Evolutionary conservation across 495 filamentous ascomycete genomes (phyloP), one percentile per base, ranked within the genome.

Genomic region (Podospora pseudoanserina): DNA sequence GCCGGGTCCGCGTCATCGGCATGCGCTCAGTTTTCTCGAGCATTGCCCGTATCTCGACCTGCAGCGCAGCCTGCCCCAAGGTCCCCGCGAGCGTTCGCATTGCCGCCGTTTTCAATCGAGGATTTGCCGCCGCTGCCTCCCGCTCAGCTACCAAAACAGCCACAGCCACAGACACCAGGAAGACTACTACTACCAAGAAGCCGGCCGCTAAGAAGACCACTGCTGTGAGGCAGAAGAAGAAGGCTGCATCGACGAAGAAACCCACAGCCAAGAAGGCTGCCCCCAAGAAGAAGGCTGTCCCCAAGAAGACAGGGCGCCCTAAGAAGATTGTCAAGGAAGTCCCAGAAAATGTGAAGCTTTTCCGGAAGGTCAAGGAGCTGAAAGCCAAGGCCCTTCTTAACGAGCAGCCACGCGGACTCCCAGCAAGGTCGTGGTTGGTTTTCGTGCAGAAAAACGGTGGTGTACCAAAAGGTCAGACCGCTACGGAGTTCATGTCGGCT

Each of bases 321-420:
- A 68, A 67, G 69, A 74, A 72, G 68, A 23, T 67, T 11, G 11
- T 55, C 49, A 71, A 65, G 61, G 69, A 68, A 66, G 71, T 73
- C 55, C 60, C 63, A 34, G 63, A 66, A 13, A 65, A 70, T 56
- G 34, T 63, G 55, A 70, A 72, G 72, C 13, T 6, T 19, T 65
- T 60, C 44, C 59, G 44, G 59, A 73, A 67, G 60, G 65, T 61
- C 58, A 65, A 53, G 7, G 73, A 67, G 55, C 55, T 72, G 56
- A 75, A 64, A 69, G 60, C 69, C 68, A 63, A 53, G 39, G 78
- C 76, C 34, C 64, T 83, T 11, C 62, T 79, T 23, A 65, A 60
- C 5, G 73, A 77, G 18, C 69, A 78, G 26, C 76, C 73, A 1
- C 71, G 67, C 13, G 0, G 0, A 20, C 72, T 73, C 18, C 66